Base-by-base conservation (phyloP, 371 early-diverging fungal genomes). In the Actinomortierella ambigua region DNA sequence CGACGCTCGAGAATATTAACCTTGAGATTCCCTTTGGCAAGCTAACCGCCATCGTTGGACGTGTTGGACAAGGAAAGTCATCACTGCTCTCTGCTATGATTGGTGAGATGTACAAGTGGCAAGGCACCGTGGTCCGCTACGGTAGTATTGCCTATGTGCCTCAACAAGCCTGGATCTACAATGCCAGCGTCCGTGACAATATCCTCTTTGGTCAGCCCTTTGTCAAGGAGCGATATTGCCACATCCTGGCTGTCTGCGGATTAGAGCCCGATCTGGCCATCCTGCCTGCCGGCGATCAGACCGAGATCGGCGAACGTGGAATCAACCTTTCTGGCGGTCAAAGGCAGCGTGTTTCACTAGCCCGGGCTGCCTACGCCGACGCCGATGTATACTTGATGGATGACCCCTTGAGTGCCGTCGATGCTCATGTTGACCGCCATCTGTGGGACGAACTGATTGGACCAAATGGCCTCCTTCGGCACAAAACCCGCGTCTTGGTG, bases 351-450 rank as follows among this genome's bases (percentile, higher is more conserved):
- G 78, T 83, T n/a, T 68, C 78, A 7, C 57, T 83, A 43, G 86
- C 86, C 15, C 66, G 82, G 24, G 78, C 86, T 9, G 75, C 82
- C n/a, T 82, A 83, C 34, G 62, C 65, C 46, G 60, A 73, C 44
- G 75, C 75, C 17, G 89, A 91, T 50, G 82, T 86, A 26, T 77
- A 88, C n/a, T 56, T 89, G 44, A 68, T 91, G 59, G 92, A 92
- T 61, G 90, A 91, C 79, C 90, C 92, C 0, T 81, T 96, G 50
- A 87, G 89, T 51, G 85, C 87, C 22, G 84, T 87, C 3, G 85
- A 83, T 59, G 79, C 55, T 6, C 52, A 59, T 18, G 52, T 52
- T 9, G 53, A 40, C 1, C 29, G n/a, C 20, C 48, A 18, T 3
- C 27, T 59, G 3, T 68, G 69, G 27, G 69, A 69, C 4, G 28